These are phyloP conservation scores for Suillus alpinus DNA, from an alignment of 768 basidiomycete genomes.

Conservation along the genomic window DNA sequence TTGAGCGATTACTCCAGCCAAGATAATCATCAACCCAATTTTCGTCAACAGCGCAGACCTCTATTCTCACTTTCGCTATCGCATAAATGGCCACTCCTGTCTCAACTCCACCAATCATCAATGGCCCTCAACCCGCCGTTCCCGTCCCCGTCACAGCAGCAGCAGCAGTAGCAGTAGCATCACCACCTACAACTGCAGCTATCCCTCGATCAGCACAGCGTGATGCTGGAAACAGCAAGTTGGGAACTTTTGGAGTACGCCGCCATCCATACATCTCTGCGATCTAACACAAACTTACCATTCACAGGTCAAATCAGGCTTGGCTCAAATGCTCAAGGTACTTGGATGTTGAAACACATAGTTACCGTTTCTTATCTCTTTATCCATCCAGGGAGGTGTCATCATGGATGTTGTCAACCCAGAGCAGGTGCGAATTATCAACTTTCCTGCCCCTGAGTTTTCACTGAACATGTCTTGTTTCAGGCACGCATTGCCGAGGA, in stretches of 20 bases:
- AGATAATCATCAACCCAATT: not conserved
- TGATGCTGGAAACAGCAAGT: slow-evolving; percentile 53
- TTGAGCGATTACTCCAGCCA: too few relatives aligned
- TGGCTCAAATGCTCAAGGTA: slow-evolving; percentile 97
- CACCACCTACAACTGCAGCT: slow-evolving; percentile 34
- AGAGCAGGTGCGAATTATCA: slow-evolving; percentile 49
- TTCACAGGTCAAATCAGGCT: slow-evolving; percentile 81
- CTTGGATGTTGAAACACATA: slow-evolving; percentile 16
- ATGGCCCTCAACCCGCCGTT: too few relatives aligned
- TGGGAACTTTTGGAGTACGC: slow-evolving; percentile 70
- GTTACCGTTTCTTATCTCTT: slow-evolving; percentile 6
- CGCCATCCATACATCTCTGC: too few relatives aligned
- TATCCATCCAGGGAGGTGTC: slow-evolving; percentile 61
- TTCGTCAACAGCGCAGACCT: too few relatives aligned
- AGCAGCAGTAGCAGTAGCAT: too few relatives aligned
- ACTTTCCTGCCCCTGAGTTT: slow-evolving; percentile 5
- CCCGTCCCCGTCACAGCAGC: too few relatives aligned
- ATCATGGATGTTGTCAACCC: slow-evolving; percentile 95
- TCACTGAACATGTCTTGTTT: slow-evolving; percentile 8
- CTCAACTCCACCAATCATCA: not conserved
- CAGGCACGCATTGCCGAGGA: slow-evolving; percentile 96
- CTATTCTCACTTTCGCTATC: too few relatives aligned
- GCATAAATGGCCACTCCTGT: slow-evolving; percentile 17
- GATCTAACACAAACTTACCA: too few relatives aligned
- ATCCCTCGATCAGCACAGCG: slow-evolving; percentile 51